A percentile compares a stretch with the other conserved stretches of the same genome.
These are phyloP conservation scores for Zygotorulaspora florentina DNA, from an alignment of 805 yeast species.

Conservation along the genomic window DNA sequence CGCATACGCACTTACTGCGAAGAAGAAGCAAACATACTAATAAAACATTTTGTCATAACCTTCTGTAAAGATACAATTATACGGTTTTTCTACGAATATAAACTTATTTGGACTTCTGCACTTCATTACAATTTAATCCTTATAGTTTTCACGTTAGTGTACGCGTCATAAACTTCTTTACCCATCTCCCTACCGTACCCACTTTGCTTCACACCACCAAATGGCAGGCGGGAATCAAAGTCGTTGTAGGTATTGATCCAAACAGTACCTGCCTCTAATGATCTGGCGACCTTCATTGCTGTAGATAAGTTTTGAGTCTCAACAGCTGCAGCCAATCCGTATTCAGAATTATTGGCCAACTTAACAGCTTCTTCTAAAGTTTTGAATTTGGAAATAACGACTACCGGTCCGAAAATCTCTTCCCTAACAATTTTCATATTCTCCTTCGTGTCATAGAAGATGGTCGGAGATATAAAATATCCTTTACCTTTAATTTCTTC, in stretches of 20 bases:
- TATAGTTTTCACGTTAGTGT: conserved; percentile 72
- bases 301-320: conserved; percentile 62
- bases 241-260: conserved; percentile 81
- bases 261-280: conserved; percentile 68
- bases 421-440: conserved; percentile 61
- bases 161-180: conserved; percentile 67
- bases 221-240: conserved; percentile 70
- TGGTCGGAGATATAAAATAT: conserved; percentile 68
- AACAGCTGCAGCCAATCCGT: conserved; percentile 79
- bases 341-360: conserved; percentile 65
- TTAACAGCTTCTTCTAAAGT: conserved; percentile 63
- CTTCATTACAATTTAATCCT: conserved; percentile 43
- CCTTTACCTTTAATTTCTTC: conserved; percentile 60
- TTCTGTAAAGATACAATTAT: too few relatives aligned
- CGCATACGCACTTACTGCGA: too few relatives aligned
- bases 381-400: conserved; percentile 62
- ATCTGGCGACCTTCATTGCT: conserved; percentile 59
- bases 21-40: too few relatives aligned
- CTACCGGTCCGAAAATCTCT: conserved; percentile 81
- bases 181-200: conserved; percentile 91
- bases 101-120: background rate
- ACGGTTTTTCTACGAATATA: background rate
- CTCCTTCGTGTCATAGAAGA: conserved; percentile 63
- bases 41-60: too few relatives aligned
- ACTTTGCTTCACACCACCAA: conserved; percentile 76